These are phyloP conservation scores for Priceomyces melissophilus DNA, from an alignment of 805 yeast species.

Conservation along the genomic window DNA sequence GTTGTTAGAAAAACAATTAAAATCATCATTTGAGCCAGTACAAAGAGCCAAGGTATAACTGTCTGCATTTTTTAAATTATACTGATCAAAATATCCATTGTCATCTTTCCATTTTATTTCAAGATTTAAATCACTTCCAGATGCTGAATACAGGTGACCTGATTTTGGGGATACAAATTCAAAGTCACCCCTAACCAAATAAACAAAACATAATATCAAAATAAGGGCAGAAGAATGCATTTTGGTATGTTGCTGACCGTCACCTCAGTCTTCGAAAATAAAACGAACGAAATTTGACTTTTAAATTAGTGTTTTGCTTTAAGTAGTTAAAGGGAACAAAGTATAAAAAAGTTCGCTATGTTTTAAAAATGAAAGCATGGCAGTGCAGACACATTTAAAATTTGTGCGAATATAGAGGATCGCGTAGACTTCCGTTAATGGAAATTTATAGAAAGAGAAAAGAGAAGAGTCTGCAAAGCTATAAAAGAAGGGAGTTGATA, in stretches of 20 bases:
- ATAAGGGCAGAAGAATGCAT: conserved; percentile 4
- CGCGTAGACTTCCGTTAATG: conserved; percentile 4
- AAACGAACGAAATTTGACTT: too few relatives aligned
- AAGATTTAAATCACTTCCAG: conserved; percentile 31
- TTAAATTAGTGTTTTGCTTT: too few relatives aligned
- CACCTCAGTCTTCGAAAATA: too few relatives aligned
- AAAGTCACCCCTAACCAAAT: conserved; percentile 46
- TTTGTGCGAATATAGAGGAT: neutral
- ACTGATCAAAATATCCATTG: conserved; percentile 41
- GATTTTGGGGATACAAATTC: conserved; percentile 38
- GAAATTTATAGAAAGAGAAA: neutral
- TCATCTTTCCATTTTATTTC: conserved; percentile 50
- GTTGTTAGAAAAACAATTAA: conserved; percentile 22
- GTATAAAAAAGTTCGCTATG: neutral
- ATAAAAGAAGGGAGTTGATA: too few relatives aligned
- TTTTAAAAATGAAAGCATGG: neutral
- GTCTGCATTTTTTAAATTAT: conserved; percentile 42
- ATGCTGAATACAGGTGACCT: conserved; percentile 38
- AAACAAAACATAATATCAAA: conserved; percentile 4
- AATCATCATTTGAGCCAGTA: conserved; percentile 55
- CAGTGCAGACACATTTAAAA: conserved; percentile 4
- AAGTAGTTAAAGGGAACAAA: too few relatives aligned
- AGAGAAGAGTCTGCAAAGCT: too few relatives aligned
- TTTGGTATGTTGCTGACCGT: neutral
- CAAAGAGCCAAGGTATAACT: conserved; percentile 56